Evolutionary conservation across 2,329 filamentous ascomycete species (phyloP).

Genomic region (Pseudogymnoascus sp.): DNA sequence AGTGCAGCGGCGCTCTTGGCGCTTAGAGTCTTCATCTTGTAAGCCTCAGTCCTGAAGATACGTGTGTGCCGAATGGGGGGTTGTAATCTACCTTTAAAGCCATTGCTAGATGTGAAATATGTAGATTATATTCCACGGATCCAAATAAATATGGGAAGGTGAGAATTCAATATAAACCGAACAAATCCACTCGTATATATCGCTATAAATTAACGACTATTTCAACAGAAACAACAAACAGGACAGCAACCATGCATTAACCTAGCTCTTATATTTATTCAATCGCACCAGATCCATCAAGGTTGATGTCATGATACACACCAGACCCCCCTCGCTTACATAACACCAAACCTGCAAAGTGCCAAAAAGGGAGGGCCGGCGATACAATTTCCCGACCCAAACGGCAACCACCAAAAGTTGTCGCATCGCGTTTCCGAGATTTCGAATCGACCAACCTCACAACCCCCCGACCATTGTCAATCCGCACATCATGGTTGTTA

Average conservation of each 20-base stretch:
- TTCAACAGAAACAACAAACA: background rate
- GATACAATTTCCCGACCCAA: background rate
- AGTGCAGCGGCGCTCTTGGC: constrained; percentile 82
- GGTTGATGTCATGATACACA: background rate
- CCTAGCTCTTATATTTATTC: background rate
- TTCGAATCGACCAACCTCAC: constrained; percentile 11
- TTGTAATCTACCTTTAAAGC: constrained; percentile 10
- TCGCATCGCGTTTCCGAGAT: constrained; percentile 8
- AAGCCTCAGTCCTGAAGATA: background rate
- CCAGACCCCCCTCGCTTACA: background rate
- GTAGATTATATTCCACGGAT: background rate
- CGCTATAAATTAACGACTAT: background rate
- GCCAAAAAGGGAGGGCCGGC: background rate
- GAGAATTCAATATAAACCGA: background rate
- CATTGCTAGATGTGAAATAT: background rate
- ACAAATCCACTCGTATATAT: background rate
- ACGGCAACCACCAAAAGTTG: background rate
- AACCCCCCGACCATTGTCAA: constrained; percentile 11
- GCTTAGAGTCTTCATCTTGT: constrained; percentile 60
- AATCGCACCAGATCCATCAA: background rate
- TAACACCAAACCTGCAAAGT: background rate
- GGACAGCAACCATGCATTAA: background rate
- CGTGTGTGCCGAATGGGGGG: background rate
- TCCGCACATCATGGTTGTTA: constrained; percentile 67
- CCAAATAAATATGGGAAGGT: background rate